Percentiles rank a stretch among this genome's conserved stretches.
These are phyloP conservation scores for Epichloe aotearoae DNA, from an alignment of 2,329 filamentous ascomycete genomes.

Conservation along the genomic window DNA sequence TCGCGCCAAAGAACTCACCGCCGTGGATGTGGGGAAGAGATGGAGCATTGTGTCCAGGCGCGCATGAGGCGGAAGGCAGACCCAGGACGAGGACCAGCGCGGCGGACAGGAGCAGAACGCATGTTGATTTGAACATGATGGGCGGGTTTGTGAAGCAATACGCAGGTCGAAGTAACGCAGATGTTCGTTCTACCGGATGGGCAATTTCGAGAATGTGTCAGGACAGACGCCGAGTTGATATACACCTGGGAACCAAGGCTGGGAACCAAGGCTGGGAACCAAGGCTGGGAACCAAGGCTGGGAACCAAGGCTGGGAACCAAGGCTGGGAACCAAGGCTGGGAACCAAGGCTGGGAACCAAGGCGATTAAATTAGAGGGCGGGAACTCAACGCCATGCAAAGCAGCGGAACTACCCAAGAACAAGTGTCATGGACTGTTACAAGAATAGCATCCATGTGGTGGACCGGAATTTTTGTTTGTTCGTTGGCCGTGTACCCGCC, in stretches of 20 bases:
- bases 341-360: not conserved
- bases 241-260: not conserved
- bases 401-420: not conserved
- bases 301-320: no score
- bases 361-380: not conserved
- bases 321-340: no score
- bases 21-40: not conserved
- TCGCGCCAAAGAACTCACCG: not conserved
- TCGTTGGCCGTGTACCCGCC: conserved; percentile 11
- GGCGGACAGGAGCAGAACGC: conserved; percentile 21
- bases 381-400: not conserved
- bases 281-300: no score
- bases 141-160: not conserved
- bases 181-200: not conserved
- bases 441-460: conserved; percentile 9
- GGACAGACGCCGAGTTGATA: conserved; percentile 8
- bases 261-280: no score
- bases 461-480: not conserved
- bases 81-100: conserved; percentile 17
- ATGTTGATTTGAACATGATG: conserved; percentile 21
- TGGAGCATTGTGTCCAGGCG: conserved; percentile 5
- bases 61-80: conserved; percentile 14
- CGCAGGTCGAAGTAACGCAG: no score
- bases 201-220: not conserved
- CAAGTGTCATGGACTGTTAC: not conserved